Conservation (phyloP, 2,329 filamentous ascomycete species). For the Peltaster fructicola region DNA sequence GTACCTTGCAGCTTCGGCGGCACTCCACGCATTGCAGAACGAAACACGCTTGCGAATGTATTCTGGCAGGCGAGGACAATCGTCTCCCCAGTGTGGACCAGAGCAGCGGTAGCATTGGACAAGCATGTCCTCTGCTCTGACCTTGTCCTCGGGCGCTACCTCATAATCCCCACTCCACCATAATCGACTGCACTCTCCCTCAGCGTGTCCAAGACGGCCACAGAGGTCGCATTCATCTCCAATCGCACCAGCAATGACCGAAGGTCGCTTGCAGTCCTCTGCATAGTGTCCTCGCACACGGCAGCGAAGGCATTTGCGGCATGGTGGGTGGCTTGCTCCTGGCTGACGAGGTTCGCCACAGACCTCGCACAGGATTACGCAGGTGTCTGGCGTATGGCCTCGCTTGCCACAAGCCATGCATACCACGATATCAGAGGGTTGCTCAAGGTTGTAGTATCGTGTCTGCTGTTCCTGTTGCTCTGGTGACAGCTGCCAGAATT, state of each 20-base stretch:
- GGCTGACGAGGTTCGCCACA: slow-evolving; percentile 4
- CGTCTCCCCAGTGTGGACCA: slow-evolving; percentile 8
- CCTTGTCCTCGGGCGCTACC: not conserved
- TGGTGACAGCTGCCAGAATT: slow-evolving; percentile 4
- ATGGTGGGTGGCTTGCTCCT: slow-evolving; percentile 5
- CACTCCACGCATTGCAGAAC: slow-evolving; percentile 4
- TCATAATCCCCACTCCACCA: slow-evolving; percentile 5
- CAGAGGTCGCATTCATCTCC: slow-evolving; percentile 9
- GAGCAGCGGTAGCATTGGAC: slow-evolving; percentile 9
- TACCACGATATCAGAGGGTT: slow-evolving; percentile 4
- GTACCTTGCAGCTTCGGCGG: slow-evolving; percentile 2
- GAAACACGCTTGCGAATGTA: slow-evolving; percentile 3
- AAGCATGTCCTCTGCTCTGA: slow-evolving; percentile 3
- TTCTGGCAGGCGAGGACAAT: slow-evolving; percentile 7
- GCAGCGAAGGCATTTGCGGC: slow-evolving; percentile 8
- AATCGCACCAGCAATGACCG: slow-evolving; percentile 2
- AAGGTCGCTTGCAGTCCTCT: slow-evolving; percentile 2
- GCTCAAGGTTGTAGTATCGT: slow-evolving; percentile 6
- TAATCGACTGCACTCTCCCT: slow-evolving; percentile 11
- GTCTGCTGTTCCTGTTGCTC: slow-evolving; percentile 7
- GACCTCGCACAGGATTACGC: slow-evolving; percentile 5
- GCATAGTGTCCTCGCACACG: slow-evolving; percentile 7
- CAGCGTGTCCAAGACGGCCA: slow-evolving; percentile 8
- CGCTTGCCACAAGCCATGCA: slow-evolving; percentile 8
- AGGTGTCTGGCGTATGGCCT: slow-evolving; percentile 6